Conservation (phyloP, 257 asterid species). For the Coffea eugenioides region DNA sequence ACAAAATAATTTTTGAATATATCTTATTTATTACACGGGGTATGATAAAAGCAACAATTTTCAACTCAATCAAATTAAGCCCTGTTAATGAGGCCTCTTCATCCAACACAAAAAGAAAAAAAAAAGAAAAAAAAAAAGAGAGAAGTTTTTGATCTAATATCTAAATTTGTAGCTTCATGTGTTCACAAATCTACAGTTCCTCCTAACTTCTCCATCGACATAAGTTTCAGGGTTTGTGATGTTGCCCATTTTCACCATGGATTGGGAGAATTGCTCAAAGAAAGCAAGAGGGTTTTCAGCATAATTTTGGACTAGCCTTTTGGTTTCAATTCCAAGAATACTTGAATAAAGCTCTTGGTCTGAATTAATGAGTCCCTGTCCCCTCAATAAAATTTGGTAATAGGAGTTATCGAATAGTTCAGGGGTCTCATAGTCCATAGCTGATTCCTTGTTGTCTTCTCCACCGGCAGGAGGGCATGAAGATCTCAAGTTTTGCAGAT, state of each 20-base stretch:
- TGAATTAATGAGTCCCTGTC: constrained; percentile 71
- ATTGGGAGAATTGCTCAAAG: constrained; percentile 77
- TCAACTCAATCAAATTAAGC: constrained; percentile 6
- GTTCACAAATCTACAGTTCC: constrained; percentile 80
- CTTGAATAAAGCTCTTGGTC: constrained; percentile 84
- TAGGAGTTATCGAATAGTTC: constrained; percentile 72
- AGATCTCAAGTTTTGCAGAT: constrained; percentile 53
- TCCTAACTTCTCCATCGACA: constrained; percentile 78
- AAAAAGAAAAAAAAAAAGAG: background rate
- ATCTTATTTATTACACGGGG: background rate
- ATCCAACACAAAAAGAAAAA: background rate
- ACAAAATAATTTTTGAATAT: background rate
- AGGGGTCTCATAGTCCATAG: constrained; percentile 72
- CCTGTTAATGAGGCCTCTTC: constrained; percentile 7
- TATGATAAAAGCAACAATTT: background rate
- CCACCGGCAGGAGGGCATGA: constrained; percentile 51
- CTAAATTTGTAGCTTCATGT: constrained; percentile 31
- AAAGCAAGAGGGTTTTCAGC: constrained; percentile 64
- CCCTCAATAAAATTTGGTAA: constrained; percentile 54
- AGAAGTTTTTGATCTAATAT: background rate
- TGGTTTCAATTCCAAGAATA: constrained; percentile 54
- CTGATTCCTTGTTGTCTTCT: constrained; percentile 62
- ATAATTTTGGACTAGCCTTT: constrained; percentile 55
- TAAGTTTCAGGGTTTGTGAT: constrained; percentile 62
- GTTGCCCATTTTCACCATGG: constrained; percentile 89